Percentiles rank a stretch among this genome's conserved stretches.
phyloP scores from a whole-genome alignment of 345 rosid genomes.

The Heritiera littoralis region DNA sequence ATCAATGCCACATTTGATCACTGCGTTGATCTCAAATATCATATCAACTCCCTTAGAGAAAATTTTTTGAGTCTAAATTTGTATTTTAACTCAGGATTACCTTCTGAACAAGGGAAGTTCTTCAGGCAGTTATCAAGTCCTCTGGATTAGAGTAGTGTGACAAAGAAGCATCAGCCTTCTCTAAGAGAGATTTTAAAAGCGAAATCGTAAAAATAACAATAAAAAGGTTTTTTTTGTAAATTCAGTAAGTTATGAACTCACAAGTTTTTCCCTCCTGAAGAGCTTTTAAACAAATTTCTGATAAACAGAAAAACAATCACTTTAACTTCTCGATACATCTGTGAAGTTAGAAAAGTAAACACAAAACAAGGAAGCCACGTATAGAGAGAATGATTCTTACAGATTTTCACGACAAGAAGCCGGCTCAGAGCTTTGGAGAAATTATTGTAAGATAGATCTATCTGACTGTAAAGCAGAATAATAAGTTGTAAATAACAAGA shows the following conservation, averaged over 20 bases:
- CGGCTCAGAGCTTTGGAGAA: constrained; percentile 21
- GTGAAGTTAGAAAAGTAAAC: background rate
- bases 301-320: background rate
- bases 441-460: constrained; percentile 55
- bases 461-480: constrained; percentile 29
- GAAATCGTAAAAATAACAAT: background rate
- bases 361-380: background rate
- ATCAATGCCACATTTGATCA: background rate
- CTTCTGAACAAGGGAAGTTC: constrained; percentile 24
- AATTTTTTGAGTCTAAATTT: background rate
- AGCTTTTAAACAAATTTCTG: constrained; percentile 41
- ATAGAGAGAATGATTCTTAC: constrained; percentile 29
- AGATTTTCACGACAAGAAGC: constrained; percentile 37
- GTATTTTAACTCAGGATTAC: constrained; percentile 16
- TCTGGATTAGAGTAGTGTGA: constrained; percentile 2
- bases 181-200: background rate
- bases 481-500: background rate
- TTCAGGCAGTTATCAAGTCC: constrained; percentile 12
- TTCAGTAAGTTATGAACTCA: constrained; percentile 4
- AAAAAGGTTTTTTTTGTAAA: background rate
- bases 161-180: background rate
- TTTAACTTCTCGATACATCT: background rate
- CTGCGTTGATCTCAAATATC: no score
- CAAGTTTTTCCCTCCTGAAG: constrained; percentile 10
- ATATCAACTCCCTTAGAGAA: no score